Conservation (phyloP, 805 yeast species). For the Candida broadrunensis region DNA sequence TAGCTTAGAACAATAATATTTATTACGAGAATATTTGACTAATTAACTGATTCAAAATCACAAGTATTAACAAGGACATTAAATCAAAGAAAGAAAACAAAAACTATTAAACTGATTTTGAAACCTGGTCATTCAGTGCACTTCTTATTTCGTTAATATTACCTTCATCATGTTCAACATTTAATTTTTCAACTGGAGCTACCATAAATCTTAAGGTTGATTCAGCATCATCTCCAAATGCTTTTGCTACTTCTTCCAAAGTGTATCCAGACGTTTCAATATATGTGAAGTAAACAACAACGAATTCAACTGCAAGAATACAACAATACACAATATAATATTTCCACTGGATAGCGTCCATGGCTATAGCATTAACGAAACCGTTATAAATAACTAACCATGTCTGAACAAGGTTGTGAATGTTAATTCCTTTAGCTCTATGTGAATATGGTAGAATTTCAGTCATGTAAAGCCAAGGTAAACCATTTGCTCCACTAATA, state of each 20-base stretch:
- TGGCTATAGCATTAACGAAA: constrained; percentile 34
- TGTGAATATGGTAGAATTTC: constrained; percentile 37
- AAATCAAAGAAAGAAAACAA: too few relatives aligned
- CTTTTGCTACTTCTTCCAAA: constrained; percentile 41
- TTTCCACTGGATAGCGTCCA: constrained; percentile 42
- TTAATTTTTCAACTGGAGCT: constrained; percentile 2
- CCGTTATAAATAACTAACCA: constrained; percentile 21
- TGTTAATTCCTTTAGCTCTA: constrained; percentile 40
- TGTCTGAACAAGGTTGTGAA: constrained; percentile 20
- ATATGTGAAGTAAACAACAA: constrained; percentile 28
- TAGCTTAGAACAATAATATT: too few relatives aligned
- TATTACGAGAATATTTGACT: too few relatives aligned
- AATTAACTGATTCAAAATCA: too few relatives aligned
- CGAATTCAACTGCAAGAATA: constrained; percentile 24
- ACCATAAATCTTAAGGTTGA: constrained; percentile 4
- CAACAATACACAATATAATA: constrained; percentile 42
- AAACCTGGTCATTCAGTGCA: too few relatives aligned
- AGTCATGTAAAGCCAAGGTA: constrained; percentile 45
- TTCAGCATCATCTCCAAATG: constrained; percentile 34
- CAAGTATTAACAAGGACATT: too few relatives aligned
- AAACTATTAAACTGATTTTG: too few relatives aligned
- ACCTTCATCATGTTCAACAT: constrained; percentile 3
- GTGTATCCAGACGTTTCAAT: constrained; percentile 43
- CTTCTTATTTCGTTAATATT: too few relatives aligned
- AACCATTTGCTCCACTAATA: constrained; percentile 45